phyloP scores from a whole-genome alignment of 139 green algal species.

The Axilococcus clingmanii region DNA sequence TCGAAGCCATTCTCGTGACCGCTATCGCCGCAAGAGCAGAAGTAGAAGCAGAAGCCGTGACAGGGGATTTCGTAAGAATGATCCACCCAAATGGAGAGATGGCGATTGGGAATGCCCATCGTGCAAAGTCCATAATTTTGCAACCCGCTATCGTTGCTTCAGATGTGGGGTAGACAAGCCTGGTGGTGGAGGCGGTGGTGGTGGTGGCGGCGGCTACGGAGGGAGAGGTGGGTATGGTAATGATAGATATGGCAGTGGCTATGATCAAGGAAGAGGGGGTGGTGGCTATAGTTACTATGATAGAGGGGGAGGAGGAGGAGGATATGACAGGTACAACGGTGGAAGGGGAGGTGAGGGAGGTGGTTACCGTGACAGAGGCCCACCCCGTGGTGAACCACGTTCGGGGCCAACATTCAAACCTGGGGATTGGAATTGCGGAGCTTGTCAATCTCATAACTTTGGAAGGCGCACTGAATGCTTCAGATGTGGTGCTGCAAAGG shows the following conservation, averaged over 20 bases:
- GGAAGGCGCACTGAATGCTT: conserved; percentile 18
- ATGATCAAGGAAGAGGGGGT: conserved; percentile 6
- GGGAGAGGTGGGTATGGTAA: background rate
- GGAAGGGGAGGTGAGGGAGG: conserved; percentile 1
- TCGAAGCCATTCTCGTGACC: conserved; percentile 5
- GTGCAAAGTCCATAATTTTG: conserved; percentile 38
- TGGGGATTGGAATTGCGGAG: conserved; percentile 28
- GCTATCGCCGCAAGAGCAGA: background rate
- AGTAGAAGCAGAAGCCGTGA: background rate
- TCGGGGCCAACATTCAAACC: conserved; percentile 14
- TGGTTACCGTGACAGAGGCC: conserved; percentile 7
- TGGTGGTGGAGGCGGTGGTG: conserved; percentile 1
- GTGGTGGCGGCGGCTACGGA: background rate
- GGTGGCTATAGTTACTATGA: background rate
- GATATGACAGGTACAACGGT: background rate
- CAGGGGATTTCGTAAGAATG: background rate
- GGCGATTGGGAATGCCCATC: conserved; percentile 31
- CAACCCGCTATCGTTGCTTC: conserved; percentile 27
- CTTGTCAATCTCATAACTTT: conserved; percentile 30
- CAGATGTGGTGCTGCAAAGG: conserved; percentile 11
- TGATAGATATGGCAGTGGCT: conserved; percentile 5
- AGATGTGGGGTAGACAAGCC: conserved; percentile 21
- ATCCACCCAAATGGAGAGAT: conserved; percentile 1
- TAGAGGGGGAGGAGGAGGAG: background rate
- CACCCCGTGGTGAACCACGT: conserved; percentile 4